A percentile compares a stretch with the other conserved stretches of the same genome.
Evolutionary conservation across 805 yeast species (phyloP).

Genomic region (Saccharomycopsis oosterbeekiorum): DNA sequence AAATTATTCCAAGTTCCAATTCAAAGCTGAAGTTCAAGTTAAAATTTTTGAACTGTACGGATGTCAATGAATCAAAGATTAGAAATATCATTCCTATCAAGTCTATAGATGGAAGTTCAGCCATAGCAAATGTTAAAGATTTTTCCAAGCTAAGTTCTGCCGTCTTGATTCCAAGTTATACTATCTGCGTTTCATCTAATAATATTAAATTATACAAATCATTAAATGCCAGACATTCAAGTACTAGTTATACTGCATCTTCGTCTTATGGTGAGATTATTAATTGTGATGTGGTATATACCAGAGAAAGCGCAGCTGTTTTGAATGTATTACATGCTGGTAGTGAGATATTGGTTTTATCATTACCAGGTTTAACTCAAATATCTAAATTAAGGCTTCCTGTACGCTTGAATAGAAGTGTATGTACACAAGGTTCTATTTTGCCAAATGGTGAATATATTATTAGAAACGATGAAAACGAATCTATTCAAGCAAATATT

Average conservation of each 20-base stretch:
- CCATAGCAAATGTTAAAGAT: constrained; percentile 49
- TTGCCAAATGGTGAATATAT: constrained; percentile 52
- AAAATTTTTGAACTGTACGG: constrained; percentile 37
- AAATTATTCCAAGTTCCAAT: constrained; percentile 51
- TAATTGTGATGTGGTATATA: constrained; percentile 5
- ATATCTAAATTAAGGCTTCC: constrained; percentile 39
- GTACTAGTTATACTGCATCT: not conserved
- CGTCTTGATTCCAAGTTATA: constrained; percentile 47
- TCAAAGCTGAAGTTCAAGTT: constrained; percentile 39
- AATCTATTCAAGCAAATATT: constrained; percentile 31
- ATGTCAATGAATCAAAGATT: constrained; percentile 43
- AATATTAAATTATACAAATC: constrained; percentile 40
- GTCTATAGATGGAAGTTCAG: constrained; percentile 49
- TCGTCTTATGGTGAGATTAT: constrained; percentile 21
- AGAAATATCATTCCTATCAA: constrained; percentile 49
- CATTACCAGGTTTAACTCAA: constrained; percentile 58
- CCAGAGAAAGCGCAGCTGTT: constrained; percentile 25
- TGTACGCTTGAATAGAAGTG: constrained; percentile 31
- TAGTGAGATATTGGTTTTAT: constrained; percentile 36
- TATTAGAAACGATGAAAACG: constrained; percentile 45
- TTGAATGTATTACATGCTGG: constrained; percentile 36
- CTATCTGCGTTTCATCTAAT: constrained; percentile 43
- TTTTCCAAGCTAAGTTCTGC: constrained; percentile 56
- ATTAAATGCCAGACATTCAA: constrained; percentile 7
- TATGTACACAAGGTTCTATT: constrained; percentile 34